Percentiles rank a stretch among this genome's conserved stretches.
Conservation (phyloP, 805 yeast genomes). For the Tetrapisispora arboricola region DNA sequence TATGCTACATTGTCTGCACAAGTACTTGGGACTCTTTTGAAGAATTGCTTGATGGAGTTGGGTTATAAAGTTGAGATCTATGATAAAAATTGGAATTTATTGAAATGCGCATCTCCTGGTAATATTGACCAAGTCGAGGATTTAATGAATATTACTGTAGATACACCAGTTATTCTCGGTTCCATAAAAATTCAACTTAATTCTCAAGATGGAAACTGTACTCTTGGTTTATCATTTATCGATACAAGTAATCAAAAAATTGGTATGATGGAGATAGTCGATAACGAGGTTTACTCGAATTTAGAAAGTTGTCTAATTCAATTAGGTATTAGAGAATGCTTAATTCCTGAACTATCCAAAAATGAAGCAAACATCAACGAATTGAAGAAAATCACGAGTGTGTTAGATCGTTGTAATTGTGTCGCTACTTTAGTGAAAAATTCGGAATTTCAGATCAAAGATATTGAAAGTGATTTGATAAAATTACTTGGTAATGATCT, state of each 20-base stretch:
- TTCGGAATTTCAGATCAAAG: conserved; percentile 50
- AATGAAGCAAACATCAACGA: conserved; percentile 30
- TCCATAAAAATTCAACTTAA: conserved; percentile 29
- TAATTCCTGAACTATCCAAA: conserved; percentile 38
- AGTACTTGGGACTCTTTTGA: conserved; percentile 55
- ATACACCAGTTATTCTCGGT: conserved; percentile 45
- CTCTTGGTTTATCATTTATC: conserved; percentile 69
- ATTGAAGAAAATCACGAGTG: conserved; percentile 52
- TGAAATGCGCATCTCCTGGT: conserved; percentile 76
- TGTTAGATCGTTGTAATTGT: conserved; percentile 69
- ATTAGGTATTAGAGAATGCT: conserved; percentile 76
- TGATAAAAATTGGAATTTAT: conserved; percentile 49
- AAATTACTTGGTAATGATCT: conserved; percentile 51
- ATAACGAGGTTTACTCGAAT: conserved; percentile 80
- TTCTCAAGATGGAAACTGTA: conserved; percentile 29
- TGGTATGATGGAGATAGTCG: conserved; percentile 71
- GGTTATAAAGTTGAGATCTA: conserved; percentile 77
- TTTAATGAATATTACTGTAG: conserved; percentile 40
- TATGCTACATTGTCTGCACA: conserved; percentile 73
- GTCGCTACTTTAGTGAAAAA: conserved; percentile 53
- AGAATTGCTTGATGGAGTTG: conserved; percentile 54
- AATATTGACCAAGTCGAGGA: conserved; percentile 73
- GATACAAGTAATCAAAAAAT: conserved; percentile 60
- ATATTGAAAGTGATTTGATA: conserved; percentile 68
- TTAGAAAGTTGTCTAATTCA: conserved; percentile 81